Conservation (phyloP, 352 stramenopile species). For the Pythium coloratum region DNA sequence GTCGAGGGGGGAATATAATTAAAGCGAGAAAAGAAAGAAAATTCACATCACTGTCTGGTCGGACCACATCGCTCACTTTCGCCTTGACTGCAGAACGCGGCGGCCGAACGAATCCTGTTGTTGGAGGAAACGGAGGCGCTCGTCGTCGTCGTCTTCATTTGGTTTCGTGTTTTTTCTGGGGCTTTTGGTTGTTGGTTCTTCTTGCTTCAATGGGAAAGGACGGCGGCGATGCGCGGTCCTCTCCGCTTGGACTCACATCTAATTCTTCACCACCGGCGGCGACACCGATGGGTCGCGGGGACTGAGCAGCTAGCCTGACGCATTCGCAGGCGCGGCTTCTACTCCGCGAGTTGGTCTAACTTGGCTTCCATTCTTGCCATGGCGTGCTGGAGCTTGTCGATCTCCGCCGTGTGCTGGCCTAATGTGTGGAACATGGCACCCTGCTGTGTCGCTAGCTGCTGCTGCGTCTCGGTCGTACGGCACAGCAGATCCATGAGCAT, state of each 20-base stretch:
- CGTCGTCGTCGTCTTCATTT: constrained; percentile 25
- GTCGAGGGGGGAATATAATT: constrained; percentile 30
- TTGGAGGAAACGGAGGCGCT: not conserved
- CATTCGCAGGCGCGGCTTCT: constrained; percentile 20
- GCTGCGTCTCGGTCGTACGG: constrained; percentile 86
- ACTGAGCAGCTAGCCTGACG: not conserved
- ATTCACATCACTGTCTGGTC: constrained; percentile 21
- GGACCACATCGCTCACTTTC: constrained; percentile 11
- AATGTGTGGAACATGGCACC: constrained; percentile 90
- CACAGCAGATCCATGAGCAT: constrained; percentile 90
- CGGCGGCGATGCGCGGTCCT: not conserved
- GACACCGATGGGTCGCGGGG: not conserved
- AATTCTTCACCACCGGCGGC: constrained; percentile 23
- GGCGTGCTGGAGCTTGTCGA: constrained; percentile 82
- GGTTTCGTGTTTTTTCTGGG: constrained; percentile 17
- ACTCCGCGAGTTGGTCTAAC: constrained; percentile 82
- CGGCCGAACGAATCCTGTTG: not conserved
- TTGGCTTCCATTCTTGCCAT: constrained; percentile 90
- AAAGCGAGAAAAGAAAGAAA: constrained; percentile 26
- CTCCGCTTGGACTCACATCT: constrained; percentile 30
- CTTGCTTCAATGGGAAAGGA: constrained; percentile 24
- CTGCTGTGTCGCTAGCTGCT: constrained; percentile 89
- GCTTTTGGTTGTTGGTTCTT: constrained; percentile 19
- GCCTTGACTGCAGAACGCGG: constrained; percentile 1
- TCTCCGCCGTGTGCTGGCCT: constrained; percentile 87